Conservation (phyloP, 768 basidiomycete genomes). For the Porphyrellus cyaneotinctus region DNA sequence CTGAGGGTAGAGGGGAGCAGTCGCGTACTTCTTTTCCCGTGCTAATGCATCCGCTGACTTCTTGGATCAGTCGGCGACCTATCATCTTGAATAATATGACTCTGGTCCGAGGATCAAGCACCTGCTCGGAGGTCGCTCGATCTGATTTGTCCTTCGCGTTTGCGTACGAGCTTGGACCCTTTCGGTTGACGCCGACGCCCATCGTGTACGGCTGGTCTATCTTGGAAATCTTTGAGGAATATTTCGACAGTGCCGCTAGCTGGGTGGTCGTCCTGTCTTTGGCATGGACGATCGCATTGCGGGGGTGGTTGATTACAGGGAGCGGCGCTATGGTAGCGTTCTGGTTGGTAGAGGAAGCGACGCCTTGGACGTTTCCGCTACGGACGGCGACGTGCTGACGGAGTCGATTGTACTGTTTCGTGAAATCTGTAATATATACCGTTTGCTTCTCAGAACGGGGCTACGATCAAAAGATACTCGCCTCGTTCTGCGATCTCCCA, state of each 20-base stretch:
- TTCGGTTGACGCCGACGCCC: constrained; percentile 80
- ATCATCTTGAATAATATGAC: constrained; percentile 96
- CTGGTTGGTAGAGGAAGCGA: constrained; percentile 48
- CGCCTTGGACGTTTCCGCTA: constrained; percentile 62
- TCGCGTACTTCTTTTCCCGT: constrained; percentile 90
- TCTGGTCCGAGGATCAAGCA: constrained; percentile 92
- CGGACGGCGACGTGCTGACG: constrained; percentile 86
- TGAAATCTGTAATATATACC: constrained; percentile 67
- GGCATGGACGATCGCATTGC: constrained; percentile 29
- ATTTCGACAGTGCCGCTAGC: constrained; percentile 70
- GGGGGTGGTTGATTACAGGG: constrained; percentile 70
- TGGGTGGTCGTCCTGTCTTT: constrained; percentile 69
- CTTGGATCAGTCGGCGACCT: constrained; percentile 78
- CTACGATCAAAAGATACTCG: constrained; percentile 27
- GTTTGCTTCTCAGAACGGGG: not conserved
- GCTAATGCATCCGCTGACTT: constrained; percentile 94
- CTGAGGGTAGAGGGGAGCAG: not conserved
- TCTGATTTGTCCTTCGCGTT: constrained; percentile 95
- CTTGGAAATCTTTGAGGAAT: constrained; percentile 66
- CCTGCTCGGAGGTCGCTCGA: constrained; percentile 94
- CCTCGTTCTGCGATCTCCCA: constrained; percentile 86
- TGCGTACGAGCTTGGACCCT: constrained; percentile 83
- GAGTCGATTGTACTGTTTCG: constrained; percentile 95
- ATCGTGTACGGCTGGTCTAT: constrained; percentile 70
- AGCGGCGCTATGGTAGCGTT: constrained; percentile 53